Percentiles rank a stretch among this genome's conserved stretches.
These are phyloP conservation scores for Globisporangium nagaii DNA, from an alignment of 352 stramenopile genomes.

Conservation along the genomic window DNA sequence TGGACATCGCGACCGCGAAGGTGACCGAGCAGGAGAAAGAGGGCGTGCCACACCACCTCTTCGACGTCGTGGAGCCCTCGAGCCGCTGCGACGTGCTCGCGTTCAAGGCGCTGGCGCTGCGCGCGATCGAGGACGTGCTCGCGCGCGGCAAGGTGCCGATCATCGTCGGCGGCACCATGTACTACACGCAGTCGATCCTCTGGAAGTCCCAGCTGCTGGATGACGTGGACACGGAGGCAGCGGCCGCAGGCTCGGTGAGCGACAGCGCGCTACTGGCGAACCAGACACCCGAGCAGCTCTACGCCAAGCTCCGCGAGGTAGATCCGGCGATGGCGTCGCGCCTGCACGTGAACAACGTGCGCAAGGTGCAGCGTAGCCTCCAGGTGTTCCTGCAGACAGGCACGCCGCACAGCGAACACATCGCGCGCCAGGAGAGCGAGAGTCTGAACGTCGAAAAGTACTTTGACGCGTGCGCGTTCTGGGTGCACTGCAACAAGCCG, in stretches of 20 bases:
- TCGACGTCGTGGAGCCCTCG: conserved; percentile 80
- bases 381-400: conserved; percentile 83
- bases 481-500: conserved; percentile 71
- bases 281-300: conserved; percentile 52
- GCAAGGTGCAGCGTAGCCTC: conserved; percentile 82
- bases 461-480: conserved; percentile 82
- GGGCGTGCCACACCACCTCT: conserved; percentile 85
- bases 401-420: conserved; percentile 60
- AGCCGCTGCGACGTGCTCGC: conserved; percentile 71
- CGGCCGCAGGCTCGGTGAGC: neutral
- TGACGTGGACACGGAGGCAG: conserved; percentile 31
- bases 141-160: conserved; percentile 86
- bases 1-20: conserved; percentile 89
- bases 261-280: neutral
- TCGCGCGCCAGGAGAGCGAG: conserved; percentile 48
- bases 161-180: conserved; percentile 90
- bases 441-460: conserved; percentile 44
- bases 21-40: conserved; percentile 81
- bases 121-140: conserved; percentile 81
- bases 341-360: conserved; percentile 84
- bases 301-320: conserved; percentile 49
- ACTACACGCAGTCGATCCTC: conserved; percentile 89
- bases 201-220: conserved; percentile 86
- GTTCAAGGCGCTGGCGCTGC: conserved; percentile 74
- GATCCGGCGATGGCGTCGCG: conserved; percentile 80